Percentiles rank a stretch among this genome's conserved stretches.
phyloP scores from a whole-genome alignment of 768 basidiomycete species.

The Rhodotorula graminis region DNA sequence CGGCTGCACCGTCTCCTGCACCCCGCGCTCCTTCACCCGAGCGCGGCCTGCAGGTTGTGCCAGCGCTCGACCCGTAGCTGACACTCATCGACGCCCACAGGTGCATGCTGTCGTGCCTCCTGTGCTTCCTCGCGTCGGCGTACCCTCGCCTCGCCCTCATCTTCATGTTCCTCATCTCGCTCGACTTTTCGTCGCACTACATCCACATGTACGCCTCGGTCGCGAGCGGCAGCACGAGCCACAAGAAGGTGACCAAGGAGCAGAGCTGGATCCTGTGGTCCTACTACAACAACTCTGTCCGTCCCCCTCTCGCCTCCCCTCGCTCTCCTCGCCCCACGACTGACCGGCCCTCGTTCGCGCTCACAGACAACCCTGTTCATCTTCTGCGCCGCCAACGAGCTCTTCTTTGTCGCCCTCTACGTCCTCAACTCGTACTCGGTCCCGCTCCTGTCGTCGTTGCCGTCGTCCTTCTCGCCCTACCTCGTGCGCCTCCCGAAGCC shows the following conservation, averaged over 20 bases:
- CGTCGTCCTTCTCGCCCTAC: background rate
- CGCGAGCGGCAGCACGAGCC: conserved; percentile 85
- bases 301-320: background rate
- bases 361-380: conserved; percentile 75
- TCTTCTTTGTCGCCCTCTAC: conserved; percentile 92
- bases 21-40: background rate
- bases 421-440: conserved; percentile 69
- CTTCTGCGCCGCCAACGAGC: conserved; percentile 90
- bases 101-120: conserved; percentile 89
- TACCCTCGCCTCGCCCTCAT: conserved; percentile 78
- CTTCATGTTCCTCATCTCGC: conserved; percentile 91
- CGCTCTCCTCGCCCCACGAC: background rate
- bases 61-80: too few species aligned
- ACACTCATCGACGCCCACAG: conserved; percentile 50
- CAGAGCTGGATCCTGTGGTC: conserved; percentile 85
- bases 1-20: too few species aligned
- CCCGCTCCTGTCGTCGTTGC: conserved; percentile 51
- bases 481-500: conserved; percentile 3
- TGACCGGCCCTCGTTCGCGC: background rate
- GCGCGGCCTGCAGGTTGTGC: too few species aligned
- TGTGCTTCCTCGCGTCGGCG: conserved; percentile 85
- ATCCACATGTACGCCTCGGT: conserved; percentile 99
- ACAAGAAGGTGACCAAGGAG: conserved; percentile 86
- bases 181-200: conserved; percentile 97
- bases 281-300: conserved; percentile 73